Evolutionary conservation across 1,139 yeast species (phyloP).

Genomic region (Yamadazyma jaroonii): DNA sequence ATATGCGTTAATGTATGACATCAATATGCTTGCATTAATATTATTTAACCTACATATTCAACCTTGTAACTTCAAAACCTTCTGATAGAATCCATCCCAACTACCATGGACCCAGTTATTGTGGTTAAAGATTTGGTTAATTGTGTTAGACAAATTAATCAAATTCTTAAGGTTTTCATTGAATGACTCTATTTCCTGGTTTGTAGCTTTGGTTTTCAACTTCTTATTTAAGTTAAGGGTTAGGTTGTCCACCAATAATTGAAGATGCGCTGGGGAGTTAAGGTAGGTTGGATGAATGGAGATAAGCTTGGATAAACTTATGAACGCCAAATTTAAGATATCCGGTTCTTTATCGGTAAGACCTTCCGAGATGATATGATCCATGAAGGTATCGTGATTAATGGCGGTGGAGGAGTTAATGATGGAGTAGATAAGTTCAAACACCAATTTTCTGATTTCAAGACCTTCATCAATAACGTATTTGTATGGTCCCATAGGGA

Average conservation of each 20-base stretch:
- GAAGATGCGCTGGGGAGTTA: constrained; percentile 18
- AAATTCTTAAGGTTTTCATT: constrained; percentile 32
- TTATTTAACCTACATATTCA: too few species aligned
- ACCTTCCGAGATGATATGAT: constrained; percentile 31
- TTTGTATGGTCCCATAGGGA: constrained; percentile 87
- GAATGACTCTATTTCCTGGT: constrained; percentile 39
- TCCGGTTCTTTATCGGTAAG: constrained; percentile 39
- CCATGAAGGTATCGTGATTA: constrained; percentile 23
- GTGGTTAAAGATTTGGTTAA: constrained; percentile 16
- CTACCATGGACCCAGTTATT: constrained; percentile 14
- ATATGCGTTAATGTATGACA: too few species aligned
- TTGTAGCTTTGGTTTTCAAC: constrained; percentile 39
- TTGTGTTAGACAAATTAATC: constrained; percentile 22
- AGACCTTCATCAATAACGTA: constrained; percentile 79
- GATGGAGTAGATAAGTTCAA: constrained; percentile 66
- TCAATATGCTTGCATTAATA: too few species aligned
- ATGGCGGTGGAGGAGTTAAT: constrained; percentile 22
- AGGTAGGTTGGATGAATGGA: constrained; percentile 19
- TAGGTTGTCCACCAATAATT: constrained; percentile 22
- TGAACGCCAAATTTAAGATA: constrained; percentile 35
- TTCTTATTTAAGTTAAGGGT: constrained; percentile 32
- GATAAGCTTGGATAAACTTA: constrained; percentile 30
- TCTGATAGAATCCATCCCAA: constrained; percentile 17
- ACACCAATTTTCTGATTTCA: constrained; percentile 69
- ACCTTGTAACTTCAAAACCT: constrained; percentile 7